Percentiles rank a stretch among this genome's conserved stretches.
Evolutionary conservation across 1,284 basidiomycete species (phyloP).

Genomic region (Butyriboletus appendiculatus): DNA sequence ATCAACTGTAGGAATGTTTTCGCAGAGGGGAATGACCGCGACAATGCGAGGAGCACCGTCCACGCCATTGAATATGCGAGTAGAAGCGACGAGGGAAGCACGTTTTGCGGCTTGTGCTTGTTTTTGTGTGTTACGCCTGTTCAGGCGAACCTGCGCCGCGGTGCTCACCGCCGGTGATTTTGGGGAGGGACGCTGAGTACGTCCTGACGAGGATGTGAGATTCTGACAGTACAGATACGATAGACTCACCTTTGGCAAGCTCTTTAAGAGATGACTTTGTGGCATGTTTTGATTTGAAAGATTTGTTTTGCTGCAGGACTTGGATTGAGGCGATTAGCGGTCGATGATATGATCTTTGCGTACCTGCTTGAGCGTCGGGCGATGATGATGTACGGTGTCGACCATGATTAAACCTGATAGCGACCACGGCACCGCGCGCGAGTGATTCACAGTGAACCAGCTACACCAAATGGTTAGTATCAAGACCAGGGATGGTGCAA

Average conservation of each 20-base stretch:
- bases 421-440: background rate
- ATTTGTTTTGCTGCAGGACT: conserved; percentile 76
- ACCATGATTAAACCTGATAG: conserved; percentile 24
- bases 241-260: conserved; percentile 69
- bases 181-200: conserved; percentile 51
- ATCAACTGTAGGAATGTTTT: conserved; percentile 58
- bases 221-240: background rate
- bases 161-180: conserved; percentile 45
- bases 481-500: background rate
- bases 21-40: conserved; percentile 75
- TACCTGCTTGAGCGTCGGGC: conserved; percentile 86
- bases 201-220: conserved; percentile 42
- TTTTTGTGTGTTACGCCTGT: conserved; percentile 79
- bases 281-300: conserved; percentile 88
- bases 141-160: conserved; percentile 61
- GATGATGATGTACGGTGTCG: conserved; percentile 56
- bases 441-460: background rate
- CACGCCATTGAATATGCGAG: conserved; percentile 72
- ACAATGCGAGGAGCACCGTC: conserved; percentile 83
- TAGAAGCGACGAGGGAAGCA: conserved; percentile 65
- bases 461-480: background rate
- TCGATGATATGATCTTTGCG: background rate
- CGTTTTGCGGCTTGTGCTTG: conserved; percentile 76
- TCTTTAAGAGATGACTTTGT: conserved; percentile 83
- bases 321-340: background rate